phyloP scores from a whole-genome alignment of 2,329 filamentous ascomycete genomes.

The Ophiostoma perfectum region DNA sequence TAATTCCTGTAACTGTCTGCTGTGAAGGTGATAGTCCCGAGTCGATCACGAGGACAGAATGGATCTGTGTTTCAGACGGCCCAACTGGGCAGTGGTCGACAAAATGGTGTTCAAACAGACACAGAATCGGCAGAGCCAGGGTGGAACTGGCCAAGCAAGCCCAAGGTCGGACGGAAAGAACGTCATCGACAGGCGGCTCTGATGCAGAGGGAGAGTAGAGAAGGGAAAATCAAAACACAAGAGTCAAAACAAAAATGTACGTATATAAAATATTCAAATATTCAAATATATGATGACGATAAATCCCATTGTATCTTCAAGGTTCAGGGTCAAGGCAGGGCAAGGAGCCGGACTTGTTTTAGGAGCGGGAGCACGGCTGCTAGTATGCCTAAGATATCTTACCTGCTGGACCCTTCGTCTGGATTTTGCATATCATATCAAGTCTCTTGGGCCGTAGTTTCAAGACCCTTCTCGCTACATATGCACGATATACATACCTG shows the following conservation, averaged over 20 bases:
- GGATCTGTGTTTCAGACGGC: slow-evolving; percentile 7
- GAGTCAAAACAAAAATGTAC: not conserved
- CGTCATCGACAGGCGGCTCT: not conserved
- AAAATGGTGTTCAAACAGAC: not conserved
- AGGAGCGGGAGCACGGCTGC: not conserved
- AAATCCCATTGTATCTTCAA: not conserved
- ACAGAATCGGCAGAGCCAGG: not conserved
- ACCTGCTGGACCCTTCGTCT: not conserved
- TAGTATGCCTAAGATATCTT: too few species aligned
- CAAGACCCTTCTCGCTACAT: too few species aligned
- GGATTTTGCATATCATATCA: too few species aligned
- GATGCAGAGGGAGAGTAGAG: not conserved
- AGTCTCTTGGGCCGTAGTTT: too few species aligned
- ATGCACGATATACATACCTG: too few species aligned
- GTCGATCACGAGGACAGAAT: slow-evolving; percentile 5
- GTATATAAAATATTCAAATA: too few species aligned
- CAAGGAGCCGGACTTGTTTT: not conserved
- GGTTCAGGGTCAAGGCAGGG: not conserved
- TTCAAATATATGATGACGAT: not conserved
- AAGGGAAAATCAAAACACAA: not conserved
- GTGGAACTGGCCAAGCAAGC: not conserved
- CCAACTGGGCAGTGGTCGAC: slow-evolving; percentile 10
- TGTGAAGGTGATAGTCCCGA: not conserved
- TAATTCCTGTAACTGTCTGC: not conserved
- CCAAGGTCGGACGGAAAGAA: not conserved